Evolutionary conservation across 2,329 filamentous ascomycete species (phyloP), one percentile per base, ranked within the genome.

Genomic region (Corynespora cassiicola): DNA sequence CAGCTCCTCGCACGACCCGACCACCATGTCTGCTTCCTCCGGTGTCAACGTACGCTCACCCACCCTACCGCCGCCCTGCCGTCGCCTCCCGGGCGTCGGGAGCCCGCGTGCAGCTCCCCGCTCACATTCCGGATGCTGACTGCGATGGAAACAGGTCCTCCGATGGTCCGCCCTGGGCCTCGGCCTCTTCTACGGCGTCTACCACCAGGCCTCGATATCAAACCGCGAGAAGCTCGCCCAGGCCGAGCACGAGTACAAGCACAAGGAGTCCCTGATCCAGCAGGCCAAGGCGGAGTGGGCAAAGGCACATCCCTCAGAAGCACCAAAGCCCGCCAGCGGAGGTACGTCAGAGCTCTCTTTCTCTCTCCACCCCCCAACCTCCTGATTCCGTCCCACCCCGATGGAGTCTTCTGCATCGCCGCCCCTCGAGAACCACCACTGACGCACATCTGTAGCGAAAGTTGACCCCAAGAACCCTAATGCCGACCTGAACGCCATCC

Each of bases 161-260:
- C 91, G 94, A 76, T 99, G 92, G 82, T 92, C 90, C 68, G 91
- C 91, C 69, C 88, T 99, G 57, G 88, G 85, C 66, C 79, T 90
- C 65, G 94, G 94, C 70, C 77, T 97, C 69, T 86, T 96, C 76
- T 99, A 99, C 79, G 94, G 94, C 72, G 84, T 96, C 78, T 88
- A 86, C 74, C 92, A 96, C 79, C 94, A 99, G 78, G 80, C 86
- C 66, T 81, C 83, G 49, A 86, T 99, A 72, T 85, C 76, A 57
- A 73, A 87, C 40, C 73, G 81, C 63, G 84, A 90, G 66, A 87
- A 85, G 75, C 74, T 80, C 78, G 84, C 56, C 82, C 85, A 61
- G 80, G 82, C 61, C 50, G 77, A 95, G 73, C 83, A 84, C 68
- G 89, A 96, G 71, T 97, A 92, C 71, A 80, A 91, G 68, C 87